Evolutionary conservation across 495 filamentous ascomycete genomes (phyloP), one percentile per base, ranked within the genome.

Genomic region (Extremus antarcticus): DNA sequence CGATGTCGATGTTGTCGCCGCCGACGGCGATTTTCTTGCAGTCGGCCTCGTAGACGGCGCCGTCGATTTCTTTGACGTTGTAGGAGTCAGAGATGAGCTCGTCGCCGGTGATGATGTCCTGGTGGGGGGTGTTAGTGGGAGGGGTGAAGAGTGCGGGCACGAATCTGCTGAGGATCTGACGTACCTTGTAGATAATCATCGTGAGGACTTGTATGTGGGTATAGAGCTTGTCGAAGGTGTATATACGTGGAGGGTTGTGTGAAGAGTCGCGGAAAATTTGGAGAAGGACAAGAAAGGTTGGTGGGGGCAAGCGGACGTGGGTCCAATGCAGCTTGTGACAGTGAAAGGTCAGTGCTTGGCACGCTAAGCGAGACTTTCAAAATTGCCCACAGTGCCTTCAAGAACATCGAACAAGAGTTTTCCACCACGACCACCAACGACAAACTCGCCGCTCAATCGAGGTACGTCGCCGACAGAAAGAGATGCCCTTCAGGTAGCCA

Each of bases 71-170:
- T 58, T 79, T 85, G 57, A 94, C 63, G 53, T 86, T 73, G 75
- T 84, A 97, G 63, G 86, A 91, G 69, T 97, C 94, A 64, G 92
- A 90, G 81, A 96, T 80, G 71, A 97, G 78, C 84, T 97, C 92
- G 72, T 96, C 92, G 53, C 78, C 88, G 72, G 82, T 85, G 71
- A 96, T 72, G 59, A 89, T 74, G 73, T 97, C 92, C 92, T 98
- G 58, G 13, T 62, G 22, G 29, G n/a, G n/a, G n/a, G n/a, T n/a
- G n/a, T n/a, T n/a, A n/a, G n/a, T n/a, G n/a, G 46, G 17, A 25
- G 45, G 40, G 47, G 16, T 43, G 64, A 25, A 56, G 47, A 55
- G 54, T 35, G 13, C 19, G n/a, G 29, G 7, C 29, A 7, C 29
- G 29, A 35, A 13, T 4, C 4, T 35, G 29, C 7, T 35, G 29